phyloP scores from a whole-genome alignment of 495 filamentous ascomycete genomes.

The Podospora australis region DNA sequence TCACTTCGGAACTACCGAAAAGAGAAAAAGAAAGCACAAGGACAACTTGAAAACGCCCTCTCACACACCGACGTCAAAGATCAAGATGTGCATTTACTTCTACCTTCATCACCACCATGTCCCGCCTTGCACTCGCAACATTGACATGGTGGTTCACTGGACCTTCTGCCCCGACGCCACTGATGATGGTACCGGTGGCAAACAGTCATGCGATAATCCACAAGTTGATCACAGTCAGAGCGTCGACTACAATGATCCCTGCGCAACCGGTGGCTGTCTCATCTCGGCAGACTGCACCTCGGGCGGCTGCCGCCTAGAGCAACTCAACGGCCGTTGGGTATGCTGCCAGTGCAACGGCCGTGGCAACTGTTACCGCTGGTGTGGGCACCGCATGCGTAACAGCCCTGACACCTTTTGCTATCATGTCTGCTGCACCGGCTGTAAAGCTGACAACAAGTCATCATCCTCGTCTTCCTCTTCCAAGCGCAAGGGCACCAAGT shows the following conservation, averaged over 20 bases:
- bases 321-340: conserved; percentile 35
- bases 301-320: conserved; percentile 37
- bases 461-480: not conserved
- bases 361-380: conserved; percentile 34
- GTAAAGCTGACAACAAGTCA: conserved; percentile 15
- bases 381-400: conserved; percentile 25
- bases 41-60: no score
- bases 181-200: conserved; percentile 13
- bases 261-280: conserved; percentile 37
- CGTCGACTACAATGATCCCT: conserved; percentile 34
- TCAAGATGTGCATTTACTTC: conserved; percentile 15
- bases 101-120: conserved; percentile 31
- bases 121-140: conserved; percentile 28
- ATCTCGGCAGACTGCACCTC: conserved; percentile 35
- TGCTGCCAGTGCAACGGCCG: conserved; percentile 39
- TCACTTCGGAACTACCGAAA: not conserved
- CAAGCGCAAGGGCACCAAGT: not conserved
- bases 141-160: conserved; percentile 38
- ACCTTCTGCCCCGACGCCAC: conserved; percentile 29
- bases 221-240: conserved; percentile 22
- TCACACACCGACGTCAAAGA: no score
- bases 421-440: conserved; percentile 24
- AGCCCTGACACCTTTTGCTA: conserved; percentile 43
- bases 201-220: conserved; percentile 14
- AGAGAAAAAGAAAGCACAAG: not conserved